These are phyloP conservation scores for Penicilliopsis zonata DNA, from an alignment of 495 filamentous ascomycete genomes.

Conservation along the genomic window DNA sequence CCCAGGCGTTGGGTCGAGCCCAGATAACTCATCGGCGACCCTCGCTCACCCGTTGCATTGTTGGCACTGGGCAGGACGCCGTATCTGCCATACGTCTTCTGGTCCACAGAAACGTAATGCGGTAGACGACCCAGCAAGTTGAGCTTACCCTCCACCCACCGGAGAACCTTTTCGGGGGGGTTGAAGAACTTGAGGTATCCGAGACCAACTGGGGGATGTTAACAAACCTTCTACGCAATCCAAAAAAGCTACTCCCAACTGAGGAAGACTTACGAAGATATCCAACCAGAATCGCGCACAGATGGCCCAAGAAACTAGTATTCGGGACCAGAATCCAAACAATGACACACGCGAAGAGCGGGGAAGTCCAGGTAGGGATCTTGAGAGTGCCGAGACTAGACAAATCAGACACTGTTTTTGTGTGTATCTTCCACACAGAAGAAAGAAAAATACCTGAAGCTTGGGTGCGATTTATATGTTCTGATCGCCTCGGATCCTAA, in stretches of 20 bases:
- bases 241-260: too few relatives aligned
- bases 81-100: slow-evolving; percentile 93
- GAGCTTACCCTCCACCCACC: slow-evolving; percentile 75
- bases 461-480: slow-evolving; percentile 60
- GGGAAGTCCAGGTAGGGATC: slow-evolving; percentile 87
- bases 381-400: slow-evolving; percentile 45
- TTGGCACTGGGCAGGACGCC: slow-evolving; percentile 64
- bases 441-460: slow-evolving; percentile 41
- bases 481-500: slow-evolving; percentile 75
- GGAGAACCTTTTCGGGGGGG: slow-evolving; percentile 67
- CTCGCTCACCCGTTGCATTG: slow-evolving; percentile 21
- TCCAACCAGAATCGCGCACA: slow-evolving; percentile 68
- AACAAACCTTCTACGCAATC: too few relatives aligned
- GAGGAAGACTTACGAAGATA: slow-evolving; percentile 58
- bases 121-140: slow-evolving; percentile 73
- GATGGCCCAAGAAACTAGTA: slow-evolving; percentile 74
- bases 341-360: slow-evolving; percentile 59
- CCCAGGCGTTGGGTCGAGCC: slow-evolving; percentile 56
- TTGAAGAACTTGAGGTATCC: slow-evolving; percentile 77
- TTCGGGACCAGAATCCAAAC: slow-evolving; percentile 64
- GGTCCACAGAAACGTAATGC: slow-evolving; percentile 84
- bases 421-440: neutral
- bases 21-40: slow-evolving; percentile 44
- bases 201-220: slow-evolving; percentile 58
- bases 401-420: slow-evolving; percentile 3